Evolutionary conservation across 129 eudicot species (phyloP), one percentile per base, ranked within the genome.

Genomic region (Ambrosia artemisiifolia): DNA sequence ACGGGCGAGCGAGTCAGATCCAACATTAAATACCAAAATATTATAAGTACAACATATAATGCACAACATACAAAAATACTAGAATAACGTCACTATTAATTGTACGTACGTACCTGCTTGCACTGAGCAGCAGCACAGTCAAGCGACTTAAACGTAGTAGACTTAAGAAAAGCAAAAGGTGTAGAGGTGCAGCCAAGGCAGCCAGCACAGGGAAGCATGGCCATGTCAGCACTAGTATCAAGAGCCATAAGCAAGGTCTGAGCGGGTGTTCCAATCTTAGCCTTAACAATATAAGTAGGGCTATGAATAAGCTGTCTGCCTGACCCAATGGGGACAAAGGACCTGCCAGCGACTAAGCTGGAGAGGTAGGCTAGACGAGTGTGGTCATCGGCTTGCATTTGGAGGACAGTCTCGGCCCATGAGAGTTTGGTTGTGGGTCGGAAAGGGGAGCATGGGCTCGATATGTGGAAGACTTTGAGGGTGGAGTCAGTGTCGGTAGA

Each of bases 191-290:
- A 92, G 3, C 97, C 97, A 35, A 79, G 65, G 64, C 97, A 92
- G 24, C 94, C 96, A 35, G 72, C 42, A 65, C 97, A 92, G 1
- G 96, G 97, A 55, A 92, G 57, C 91, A 91, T 84, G 33, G 91
- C 94, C 75, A 84, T 89, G 69, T 92, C 97, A 53, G 77, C 81
- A 73, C 91, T 86, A 3, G 87, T 88, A 72, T 92, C 97, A 65
- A 92, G 48, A 5, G 96, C 97, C 91, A 92, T 78, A 2, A 88
- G 82, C 32, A 92, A 18, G 1, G 82, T 79, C 63, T 92, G 97
- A 11, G 89, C 75, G 1, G 97, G 97, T 0, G 97, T 92, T 44
- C 97, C 97, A 30, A 92, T 84, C 74, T 81, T 83, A 18, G 84
- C 96, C 80, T 83, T 79, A 0, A 92, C 94, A 5, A 92, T 73